Evolutionary conservation across 2,329 filamentous ascomycete species (phyloP).

Genomic region (Aureobasidium musti): DNA sequence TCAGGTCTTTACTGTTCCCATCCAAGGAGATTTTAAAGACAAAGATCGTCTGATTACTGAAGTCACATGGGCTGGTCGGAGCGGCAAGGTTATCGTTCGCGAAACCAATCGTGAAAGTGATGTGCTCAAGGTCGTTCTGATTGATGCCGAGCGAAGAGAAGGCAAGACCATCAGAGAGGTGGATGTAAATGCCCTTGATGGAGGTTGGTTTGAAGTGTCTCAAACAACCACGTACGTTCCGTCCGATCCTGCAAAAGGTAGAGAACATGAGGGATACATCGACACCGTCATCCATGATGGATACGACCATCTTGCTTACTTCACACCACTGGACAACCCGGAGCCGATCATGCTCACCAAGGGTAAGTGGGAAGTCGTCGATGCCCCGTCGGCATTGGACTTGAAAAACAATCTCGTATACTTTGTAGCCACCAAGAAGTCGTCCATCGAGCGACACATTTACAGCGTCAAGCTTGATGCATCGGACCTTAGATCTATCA

Average conservation of each 20-base stretch:
- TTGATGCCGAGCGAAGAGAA: slow-evolving; percentile 72
- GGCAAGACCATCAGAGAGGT: slow-evolving; percentile 78
- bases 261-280: slow-evolving; percentile 80
- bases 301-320: slow-evolving; percentile 91
- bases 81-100: slow-evolving; percentile 76
- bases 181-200: slow-evolving; percentile 81
- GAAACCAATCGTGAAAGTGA: slow-evolving; percentile 95
- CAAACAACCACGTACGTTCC: slow-evolving; percentile 84
- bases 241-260: slow-evolving; percentile 71
- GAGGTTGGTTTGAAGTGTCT: slow-evolving; percentile 95
- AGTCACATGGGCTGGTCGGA: slow-evolving; percentile 79
- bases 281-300: slow-evolving; percentile 85
- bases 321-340: slow-evolving; percentile 79
- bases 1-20: slow-evolving; percentile 77
- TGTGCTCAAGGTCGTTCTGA: slow-evolving; percentile 79
- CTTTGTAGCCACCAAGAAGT: slow-evolving; percentile 82
- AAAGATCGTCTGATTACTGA: slow-evolving; percentile 89
- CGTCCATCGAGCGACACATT: slow-evolving; percentile 84
- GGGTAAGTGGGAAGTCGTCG: slow-evolving; percentile 88
- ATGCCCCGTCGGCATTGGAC: slow-evolving; percentile 81
- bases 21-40: slow-evolving; percentile 74
- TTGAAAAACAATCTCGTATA: slow-evolving; percentile 85
- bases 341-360: slow-evolving; percentile 84
- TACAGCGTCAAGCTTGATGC: slow-evolving; percentile 88
- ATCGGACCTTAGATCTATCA: slow-evolving; percentile 67